Evolutionary conservation across 169 alveolate species (phyloP).

Genomic region (Babesia ovata): DNA sequence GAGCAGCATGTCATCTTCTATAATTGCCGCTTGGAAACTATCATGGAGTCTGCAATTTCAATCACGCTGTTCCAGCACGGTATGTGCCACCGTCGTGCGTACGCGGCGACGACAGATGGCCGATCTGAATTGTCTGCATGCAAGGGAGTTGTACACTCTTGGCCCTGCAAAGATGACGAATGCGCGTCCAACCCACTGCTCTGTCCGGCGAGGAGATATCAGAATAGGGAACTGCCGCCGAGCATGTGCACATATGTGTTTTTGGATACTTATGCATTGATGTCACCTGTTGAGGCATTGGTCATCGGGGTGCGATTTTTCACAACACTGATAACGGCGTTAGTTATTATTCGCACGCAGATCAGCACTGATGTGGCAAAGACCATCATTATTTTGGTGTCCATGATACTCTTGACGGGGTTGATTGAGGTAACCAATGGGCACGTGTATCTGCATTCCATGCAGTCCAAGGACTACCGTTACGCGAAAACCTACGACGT

Average conservation of each 20-base stretch:
- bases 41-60: conserved; percentile 45
- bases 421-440: conserved; percentile 50
- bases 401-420: conserved; percentile 16
- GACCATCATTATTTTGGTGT: conserved; percentile 2
- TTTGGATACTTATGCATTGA: conserved; percentile 32
- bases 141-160: conserved; percentile 39
- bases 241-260: conserved; percentile 40
- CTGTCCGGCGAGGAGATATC: conserved; percentile 56
- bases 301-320: conserved; percentile 26
- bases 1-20: conserved; percentile 49
- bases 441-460: conserved; percentile 20
- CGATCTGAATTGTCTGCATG: neutral
- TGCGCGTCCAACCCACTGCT: conserved; percentile 42
- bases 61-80: conserved; percentile 65
- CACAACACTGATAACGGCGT: conserved; percentile 2
- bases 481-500: conserved; percentile 36
- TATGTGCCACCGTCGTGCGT: conserved; percentile 49
- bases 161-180: conserved; percentile 31
- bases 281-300: conserved; percentile 42
- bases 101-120: neutral
- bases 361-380: neutral
- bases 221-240: conserved; percentile 51
- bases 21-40: conserved; percentile 26
- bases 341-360: conserved; percentile 2
- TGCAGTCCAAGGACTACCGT: conserved; percentile 51